Evolutionary conservation across 495 filamentous ascomycete genomes (phyloP), one percentile per base, ranked within the genome.

Genomic region (Xylaria longipes): DNA sequence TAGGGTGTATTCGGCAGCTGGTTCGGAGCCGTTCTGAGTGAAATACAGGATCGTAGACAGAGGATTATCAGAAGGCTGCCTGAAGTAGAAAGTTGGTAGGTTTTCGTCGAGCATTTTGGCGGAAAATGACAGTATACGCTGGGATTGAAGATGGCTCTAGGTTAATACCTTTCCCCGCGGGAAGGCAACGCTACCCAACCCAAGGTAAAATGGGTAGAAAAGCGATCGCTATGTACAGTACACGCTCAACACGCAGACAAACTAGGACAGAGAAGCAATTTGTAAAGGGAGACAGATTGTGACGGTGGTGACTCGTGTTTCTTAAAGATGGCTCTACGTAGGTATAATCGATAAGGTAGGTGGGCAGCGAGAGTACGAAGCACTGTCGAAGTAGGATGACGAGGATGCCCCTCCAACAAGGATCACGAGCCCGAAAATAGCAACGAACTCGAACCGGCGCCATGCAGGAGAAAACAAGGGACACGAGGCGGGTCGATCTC

Each of bases 81-180:
- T 81, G 71, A 82, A 79, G 64, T 71, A 83, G 73, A 84, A 84
- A 41, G 78, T 94, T 72, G 96, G 96, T 5, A 99, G 87, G 80
- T 94, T 97, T 80, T 97, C 93, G 89, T 99, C 96, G 66, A 99
- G 87, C 94, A 97, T 97, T 5, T 75, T 86, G 66, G 65, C 61
- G 48, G 54, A 56, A 14, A 31, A n/a, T 60, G 48, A 29, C 29
- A 35, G 63, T 33, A 43, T 39, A 41, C 22, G 56, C 14, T 35
- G 62, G 68, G n/a, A 66, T 41, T 29, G 62, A 46, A 12, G 61
- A 65, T 65, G 52, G 22, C 20, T 50, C 37, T 20, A n/a, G n/a
- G n/a, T n/a, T n/a, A 11, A 25, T 69, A 63, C 41, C 48, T 64
- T 67, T 65, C 27, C 27, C 37, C 33, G 45, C 22, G 11, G n/a